Conservation (phyloP, 2,329 filamentous ascomycete species). For the Onygenales sp. region DNA sequence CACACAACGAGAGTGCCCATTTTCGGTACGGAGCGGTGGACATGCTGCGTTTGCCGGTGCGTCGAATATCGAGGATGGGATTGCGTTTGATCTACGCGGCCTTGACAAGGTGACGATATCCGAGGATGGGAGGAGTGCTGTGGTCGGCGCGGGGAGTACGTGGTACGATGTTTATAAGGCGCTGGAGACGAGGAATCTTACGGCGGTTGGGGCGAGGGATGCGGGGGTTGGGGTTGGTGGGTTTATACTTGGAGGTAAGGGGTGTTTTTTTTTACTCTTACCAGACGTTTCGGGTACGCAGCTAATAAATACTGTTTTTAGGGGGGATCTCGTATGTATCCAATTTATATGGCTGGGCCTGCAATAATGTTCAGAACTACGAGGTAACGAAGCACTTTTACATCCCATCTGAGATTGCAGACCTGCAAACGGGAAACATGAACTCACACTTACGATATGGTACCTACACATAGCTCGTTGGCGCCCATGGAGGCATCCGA, state of each 20-base stretch:
- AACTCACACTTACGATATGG: neutral
- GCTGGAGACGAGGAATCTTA: conserved; percentile 22
- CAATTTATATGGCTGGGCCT: conserved; percentile 23
- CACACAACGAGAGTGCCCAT: conserved; percentile 28
- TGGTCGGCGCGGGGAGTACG: conserved; percentile 23
- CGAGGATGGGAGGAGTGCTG: conserved; percentile 18
- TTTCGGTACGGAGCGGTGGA: conserved; percentile 49
- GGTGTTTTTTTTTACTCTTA: neutral
- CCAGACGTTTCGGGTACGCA: neutral
- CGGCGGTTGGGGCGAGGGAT: conserved; percentile 25
- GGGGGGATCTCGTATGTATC: conserved; percentile 27
- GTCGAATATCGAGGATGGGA: conserved; percentile 38
- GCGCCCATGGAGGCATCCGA: conserved; percentile 30
- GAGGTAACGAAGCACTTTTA: conserved; percentile 14
- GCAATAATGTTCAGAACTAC: conserved; percentile 25
- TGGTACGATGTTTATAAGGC: conserved; percentile 26
- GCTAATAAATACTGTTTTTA: conserved; percentile 6
- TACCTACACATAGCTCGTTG: conserved; percentile 24
- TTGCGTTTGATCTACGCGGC: conserved; percentile 24
- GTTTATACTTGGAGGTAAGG: conserved; percentile 16
- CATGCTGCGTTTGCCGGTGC: conserved; percentile 49
- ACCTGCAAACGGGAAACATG: neutral
- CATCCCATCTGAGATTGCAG: neutral
- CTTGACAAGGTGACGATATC: conserved; percentile 22
- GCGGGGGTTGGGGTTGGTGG: conserved; percentile 18